Evolutionary conservation across 2,329 filamentous ascomycete genomes (phyloP).

Genomic region (Paracoccidioides brasiliensis): DNA sequence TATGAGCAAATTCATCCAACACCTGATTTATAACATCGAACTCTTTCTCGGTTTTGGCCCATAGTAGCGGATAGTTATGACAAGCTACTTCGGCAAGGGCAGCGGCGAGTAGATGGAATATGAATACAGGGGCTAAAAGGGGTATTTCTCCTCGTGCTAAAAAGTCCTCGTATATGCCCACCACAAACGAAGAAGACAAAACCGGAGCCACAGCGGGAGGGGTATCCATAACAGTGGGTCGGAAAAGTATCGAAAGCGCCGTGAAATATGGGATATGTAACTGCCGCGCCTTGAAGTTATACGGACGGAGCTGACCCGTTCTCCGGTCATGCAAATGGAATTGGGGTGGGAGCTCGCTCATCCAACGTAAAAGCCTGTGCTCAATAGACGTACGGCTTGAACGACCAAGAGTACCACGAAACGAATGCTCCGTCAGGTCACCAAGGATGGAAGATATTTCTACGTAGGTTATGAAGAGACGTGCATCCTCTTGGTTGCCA

Average conservation of each 20-base stretch:
- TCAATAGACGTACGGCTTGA: conserved; percentile 17
- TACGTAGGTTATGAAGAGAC: conserved; percentile 11
- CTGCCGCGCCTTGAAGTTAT: conserved; percentile 10
- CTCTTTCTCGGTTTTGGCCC: conserved; percentile 5
- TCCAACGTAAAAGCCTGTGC: conserved; percentile 22
- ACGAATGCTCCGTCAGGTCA: conserved; percentile 10
- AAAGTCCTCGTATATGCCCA: conserved; percentile 11
- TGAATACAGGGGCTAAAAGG: conserved; percentile 8
- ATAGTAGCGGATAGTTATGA: conserved; percentile 9
- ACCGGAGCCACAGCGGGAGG: conserved; percentile 7
- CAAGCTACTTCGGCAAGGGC: conserved; percentile 10
- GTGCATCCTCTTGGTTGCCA: conserved; percentile 7
- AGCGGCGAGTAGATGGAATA: conserved; percentile 12
- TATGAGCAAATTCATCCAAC: conserved; percentile 9
- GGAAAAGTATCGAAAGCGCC: conserved; percentile 10
- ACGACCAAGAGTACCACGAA: conserved; percentile 19
- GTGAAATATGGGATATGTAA: conserved; percentile 11
- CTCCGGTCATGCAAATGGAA: conserved; percentile 7
- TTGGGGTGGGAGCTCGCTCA: conserved; percentile 12
- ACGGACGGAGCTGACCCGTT: conserved; percentile 5
- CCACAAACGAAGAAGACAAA: conserved; percentile 10
- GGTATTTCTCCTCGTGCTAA: conserved; percentile 9
- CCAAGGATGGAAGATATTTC: conserved; percentile 11
- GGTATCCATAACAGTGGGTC: conserved; percentile 6
- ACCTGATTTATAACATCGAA: conserved; percentile 8